Evolutionary conservation across 2,329 filamentous ascomycete genomes (phyloP).

Genomic region (Fusarium odoratissimum): DNA sequence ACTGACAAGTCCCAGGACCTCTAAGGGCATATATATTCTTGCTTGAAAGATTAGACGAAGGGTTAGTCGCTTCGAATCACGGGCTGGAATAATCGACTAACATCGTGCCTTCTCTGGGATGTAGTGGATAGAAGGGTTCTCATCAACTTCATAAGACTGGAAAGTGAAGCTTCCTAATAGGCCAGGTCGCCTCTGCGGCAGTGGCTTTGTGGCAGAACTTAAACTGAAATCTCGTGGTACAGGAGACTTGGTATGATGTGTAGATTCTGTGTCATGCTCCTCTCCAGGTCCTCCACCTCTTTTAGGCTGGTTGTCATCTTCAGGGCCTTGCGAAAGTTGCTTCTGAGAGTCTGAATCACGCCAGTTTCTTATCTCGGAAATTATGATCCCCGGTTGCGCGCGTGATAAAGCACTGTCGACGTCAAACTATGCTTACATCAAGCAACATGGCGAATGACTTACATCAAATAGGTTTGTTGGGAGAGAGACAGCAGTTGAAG

Average conservation of each 20-base stretch:
- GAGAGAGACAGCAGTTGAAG: constrained; percentile 15
- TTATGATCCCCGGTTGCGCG: not conserved
- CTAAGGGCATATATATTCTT: not conserved
- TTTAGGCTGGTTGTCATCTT: accelerated
- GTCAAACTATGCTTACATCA: accelerated
- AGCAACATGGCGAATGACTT: accelerated
- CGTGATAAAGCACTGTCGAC: not conserved
- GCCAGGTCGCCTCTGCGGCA: accelerated
- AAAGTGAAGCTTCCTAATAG: accelerated
- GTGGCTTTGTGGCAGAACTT: accelerated
- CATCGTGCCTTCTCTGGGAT: not conserved
- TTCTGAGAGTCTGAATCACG: accelerated
- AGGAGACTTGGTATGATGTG: accelerated
- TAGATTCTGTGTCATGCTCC: accelerated
- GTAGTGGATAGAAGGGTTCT: accelerated
- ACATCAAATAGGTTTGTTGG: constrained; percentile 28
- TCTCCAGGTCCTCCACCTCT: accelerated
- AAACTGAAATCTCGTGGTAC: accelerated
- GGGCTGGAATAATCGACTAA: too few relatives aligned
- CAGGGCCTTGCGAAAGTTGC: accelerated
- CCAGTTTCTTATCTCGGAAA: constrained; percentile 5
- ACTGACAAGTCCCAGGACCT: constrained; percentile 23
- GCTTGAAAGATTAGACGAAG: not conserved
- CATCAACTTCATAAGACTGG: accelerated
- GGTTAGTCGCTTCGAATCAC: too few relatives aligned